Conservation (phyloP, 768 basidiomycete genomes). For the Leccinum ochraceum region DNA sequence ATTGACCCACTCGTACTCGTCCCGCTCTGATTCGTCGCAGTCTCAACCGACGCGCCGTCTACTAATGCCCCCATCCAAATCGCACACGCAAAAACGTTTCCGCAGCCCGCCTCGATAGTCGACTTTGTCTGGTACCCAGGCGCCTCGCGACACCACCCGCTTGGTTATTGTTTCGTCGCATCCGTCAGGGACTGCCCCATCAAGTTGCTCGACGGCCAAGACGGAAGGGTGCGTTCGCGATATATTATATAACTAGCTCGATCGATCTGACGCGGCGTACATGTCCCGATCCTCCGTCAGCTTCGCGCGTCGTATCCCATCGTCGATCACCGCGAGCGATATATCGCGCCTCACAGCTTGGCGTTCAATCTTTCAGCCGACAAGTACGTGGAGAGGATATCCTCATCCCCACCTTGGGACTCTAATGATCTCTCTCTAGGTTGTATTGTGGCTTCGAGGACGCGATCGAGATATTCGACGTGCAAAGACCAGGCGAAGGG, state of each 20-base stretch:
- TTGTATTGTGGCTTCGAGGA: slow-evolving; percentile 87
- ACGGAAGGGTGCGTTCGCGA: slow-evolving; percentile 62
- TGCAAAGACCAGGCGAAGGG: slow-evolving; percentile 72
- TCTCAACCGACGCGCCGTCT: not conserved
- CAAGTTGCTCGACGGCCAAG: slow-evolving; percentile 76
- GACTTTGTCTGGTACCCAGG: slow-evolving; percentile 86
- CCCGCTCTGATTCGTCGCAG: not conserved
- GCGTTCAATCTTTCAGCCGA: slow-evolving; percentile 71
- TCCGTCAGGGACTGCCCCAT: slow-evolving; percentile 86
- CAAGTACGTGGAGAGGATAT: slow-evolving; percentile 46
- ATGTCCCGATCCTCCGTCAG: slow-evolving; percentile 39
- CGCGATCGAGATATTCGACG: slow-evolving; percentile 84
- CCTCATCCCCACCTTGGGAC: not conserved
- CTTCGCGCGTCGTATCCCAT: slow-evolving; percentile 90
- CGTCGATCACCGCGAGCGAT: slow-evolving; percentile 90
- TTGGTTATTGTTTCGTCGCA: slow-evolving; percentile 79
- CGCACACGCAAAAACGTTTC: slow-evolving; percentile 32
- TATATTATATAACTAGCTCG: not conserved
- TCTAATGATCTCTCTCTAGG: slow-evolving; percentile 29
- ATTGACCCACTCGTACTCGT: not conserved
- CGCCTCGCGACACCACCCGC: slow-evolving; percentile 56
- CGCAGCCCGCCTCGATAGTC: slow-evolving; percentile 70
- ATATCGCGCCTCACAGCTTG: slow-evolving; percentile 83
- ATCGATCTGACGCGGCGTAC: not conserved
- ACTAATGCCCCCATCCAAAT: not conserved